Evolutionary conservation across 2,329 filamentous ascomycete species (phyloP).

Genomic region (Exophiala spinifera): DNA sequence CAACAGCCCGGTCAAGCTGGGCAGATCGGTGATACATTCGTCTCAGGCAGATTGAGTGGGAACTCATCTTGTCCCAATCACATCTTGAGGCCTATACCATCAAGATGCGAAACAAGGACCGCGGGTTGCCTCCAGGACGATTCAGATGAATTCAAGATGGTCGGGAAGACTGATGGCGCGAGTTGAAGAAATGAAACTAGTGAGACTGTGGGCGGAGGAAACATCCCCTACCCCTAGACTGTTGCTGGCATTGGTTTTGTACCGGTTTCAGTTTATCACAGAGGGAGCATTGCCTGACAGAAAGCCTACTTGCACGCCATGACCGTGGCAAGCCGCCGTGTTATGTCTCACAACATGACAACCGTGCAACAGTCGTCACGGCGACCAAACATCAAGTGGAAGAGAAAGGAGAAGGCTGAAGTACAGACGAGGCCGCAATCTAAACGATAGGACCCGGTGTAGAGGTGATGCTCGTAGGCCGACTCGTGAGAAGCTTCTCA

Average conservation of each 20-base stretch:
- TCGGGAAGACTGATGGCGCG: not conserved
- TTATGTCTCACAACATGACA: not conserved
- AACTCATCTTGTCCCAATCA: not conserved
- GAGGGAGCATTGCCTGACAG: not conserved
- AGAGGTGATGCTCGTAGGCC: too few species aligned
- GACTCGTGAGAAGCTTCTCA: too few species aligned
- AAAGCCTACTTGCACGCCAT: not conserved
- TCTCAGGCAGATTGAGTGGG: slow-evolving; percentile 5
- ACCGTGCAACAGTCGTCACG: not conserved
- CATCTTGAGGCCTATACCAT: not conserved
- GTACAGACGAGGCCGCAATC: not conserved
- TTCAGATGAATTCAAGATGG: not conserved
- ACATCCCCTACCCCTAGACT: not conserved
- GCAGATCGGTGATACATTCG: slow-evolving; percentile 12
- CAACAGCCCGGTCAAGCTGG: slow-evolving; percentile 7
- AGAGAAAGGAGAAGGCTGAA: not conserved
- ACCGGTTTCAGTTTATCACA: not conserved
- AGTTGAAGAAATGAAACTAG: not conserved
- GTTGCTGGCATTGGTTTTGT: not conserved
- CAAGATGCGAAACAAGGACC: not conserved
- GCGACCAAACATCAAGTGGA: not conserved
- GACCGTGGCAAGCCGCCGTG: not conserved
- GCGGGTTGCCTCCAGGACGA: not conserved
- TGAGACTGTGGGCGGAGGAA: not conserved
- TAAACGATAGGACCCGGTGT: not conserved